These are phyloP conservation scores for Penicillium sp. DNA, from an alignment of 2,329 filamentous ascomycete species.

Conservation along the genomic window DNA sequence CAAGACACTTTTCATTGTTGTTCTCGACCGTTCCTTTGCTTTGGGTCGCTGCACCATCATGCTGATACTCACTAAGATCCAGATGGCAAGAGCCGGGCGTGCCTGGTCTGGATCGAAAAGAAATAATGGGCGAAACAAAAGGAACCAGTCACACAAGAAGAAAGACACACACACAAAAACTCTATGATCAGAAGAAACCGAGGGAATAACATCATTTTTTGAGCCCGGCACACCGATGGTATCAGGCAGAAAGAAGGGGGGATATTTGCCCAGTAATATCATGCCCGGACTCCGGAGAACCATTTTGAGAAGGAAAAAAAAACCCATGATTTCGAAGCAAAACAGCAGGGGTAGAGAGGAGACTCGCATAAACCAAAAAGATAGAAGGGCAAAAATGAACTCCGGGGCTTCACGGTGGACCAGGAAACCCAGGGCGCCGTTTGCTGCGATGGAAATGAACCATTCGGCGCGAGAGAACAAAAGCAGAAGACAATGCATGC, in stretches of 20 bases:
- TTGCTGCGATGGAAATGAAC: conserved; percentile 26
- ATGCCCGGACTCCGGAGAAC: conserved; percentile 38
- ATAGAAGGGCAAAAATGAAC: conserved; percentile 11
- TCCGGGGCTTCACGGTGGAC: conserved; percentile 27
- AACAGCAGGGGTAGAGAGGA: conserved; percentile 18
- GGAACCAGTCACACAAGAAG: conserved; percentile 16
- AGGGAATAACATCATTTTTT: conserved; percentile 30
- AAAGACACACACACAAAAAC: conserved; percentile 20
- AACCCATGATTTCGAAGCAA: conserved; percentile 30
- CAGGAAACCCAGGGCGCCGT: conserved; percentile 27
- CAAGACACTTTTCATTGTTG: conserved; percentile 24
- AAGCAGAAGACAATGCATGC: conserved; percentile 23
- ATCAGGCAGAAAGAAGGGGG: conserved; percentile 29
- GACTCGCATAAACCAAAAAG: conserved; percentile 11
- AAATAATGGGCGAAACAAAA: conserved; percentile 15
- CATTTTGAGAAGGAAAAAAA: conserved; percentile 29
- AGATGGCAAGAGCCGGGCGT: conserved; percentile 14
- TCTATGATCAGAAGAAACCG: conserved; percentile 36
- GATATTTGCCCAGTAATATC: conserved; percentile 36
- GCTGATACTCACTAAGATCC: conserved; percentile 35
- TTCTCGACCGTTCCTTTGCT: conserved; percentile 23
- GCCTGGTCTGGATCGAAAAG: conserved; percentile 24
- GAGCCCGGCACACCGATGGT: conserved; percentile 31
- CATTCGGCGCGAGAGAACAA: conserved; percentile 26
- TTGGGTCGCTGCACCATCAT: conserved; percentile 25